Evolutionary conservation across 1,139 yeast genomes (phyloP), one percentile per base, ranked within the genome.

Genomic region (Candida albicans): DNA sequence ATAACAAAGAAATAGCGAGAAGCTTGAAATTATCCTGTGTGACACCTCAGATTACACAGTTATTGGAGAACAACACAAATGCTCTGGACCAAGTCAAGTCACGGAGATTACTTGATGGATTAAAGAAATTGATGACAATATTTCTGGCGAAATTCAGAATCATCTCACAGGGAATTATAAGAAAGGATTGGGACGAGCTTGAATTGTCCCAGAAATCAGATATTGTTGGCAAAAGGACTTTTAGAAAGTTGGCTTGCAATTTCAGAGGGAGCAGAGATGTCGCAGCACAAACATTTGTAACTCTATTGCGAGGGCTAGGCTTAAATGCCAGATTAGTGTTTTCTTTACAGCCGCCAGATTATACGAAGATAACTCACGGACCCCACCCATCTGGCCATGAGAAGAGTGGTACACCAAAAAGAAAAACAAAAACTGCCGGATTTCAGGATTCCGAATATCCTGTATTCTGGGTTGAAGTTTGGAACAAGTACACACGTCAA

Each of bases 401-500:
- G 25, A 28, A 41, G 24, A 15, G 34, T 8, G 29, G 13, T 12
- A 12, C 13, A 37, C 11, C n/a, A 15, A 29, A n/a, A 35, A 39
- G 30, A 30, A 33, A 26, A 34, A 29, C 28, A 13, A 13, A 36
- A 22, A 28, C 7, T 40, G 7, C 34, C 30, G 22, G 5, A 3
- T 52, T 60, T 27, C 64, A 62, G 7, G 63, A 64, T 15, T 67
- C 80, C 0, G 56, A 61, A 4, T 84, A 69, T 56, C 98, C 98
- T 0, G 73, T 89, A 0, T 89, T 86, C 57, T 93, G 99, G 99
- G 83, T 82, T 12, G 99, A 93, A 61, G 96, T 87, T 0, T 93
- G 96, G 95, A 93, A 93, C 59, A 76, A 76, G 41, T 79, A 75
- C 47, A 65, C 81, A 4, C 75, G 81, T 47, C 78, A 76, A 48